phyloP scores from a whole-genome alignment of 2,329 filamentous ascomycete genomes.

The Monascus ruber region DNA sequence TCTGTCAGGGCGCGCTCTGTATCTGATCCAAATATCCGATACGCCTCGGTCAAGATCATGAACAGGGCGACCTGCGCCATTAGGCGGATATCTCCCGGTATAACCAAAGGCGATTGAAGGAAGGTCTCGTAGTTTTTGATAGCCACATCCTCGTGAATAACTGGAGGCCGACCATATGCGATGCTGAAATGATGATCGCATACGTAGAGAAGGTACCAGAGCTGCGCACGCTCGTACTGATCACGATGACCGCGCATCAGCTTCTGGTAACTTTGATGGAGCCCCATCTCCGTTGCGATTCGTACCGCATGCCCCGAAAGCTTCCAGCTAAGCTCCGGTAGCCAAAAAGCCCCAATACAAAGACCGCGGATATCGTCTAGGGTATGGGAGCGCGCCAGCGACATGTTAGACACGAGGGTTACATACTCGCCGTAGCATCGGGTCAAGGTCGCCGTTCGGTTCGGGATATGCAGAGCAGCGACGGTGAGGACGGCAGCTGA shows the following conservation, averaged over 20 bases:
- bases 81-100: slow-evolving; percentile 44
- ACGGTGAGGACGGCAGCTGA: slow-evolving; percentile 47
- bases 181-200: slow-evolving; percentile 57
- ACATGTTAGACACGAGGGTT: slow-evolving; percentile 44
- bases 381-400: slow-evolving; percentile 47
- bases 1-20: slow-evolving; percentile 41
- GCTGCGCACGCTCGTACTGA: slow-evolving; percentile 44
- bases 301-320: slow-evolving; percentile 48
- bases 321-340: slow-evolving; percentile 52
- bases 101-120: slow-evolving; percentile 40
- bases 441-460: slow-evolving; percentile 41
- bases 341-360: slow-evolving; percentile 52
- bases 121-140: slow-evolving; percentile 49
- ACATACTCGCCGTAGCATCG: slow-evolving; percentile 48
- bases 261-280: slow-evolving; percentile 44
- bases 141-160: slow-evolving; percentile 47
- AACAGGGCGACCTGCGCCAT: slow-evolving; percentile 49
- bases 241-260: slow-evolving; percentile 37
- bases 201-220: slow-evolving; percentile 55
- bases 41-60: slow-evolving; percentile 47
- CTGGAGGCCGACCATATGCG: slow-evolving; percentile 47
- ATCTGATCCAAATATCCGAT: slow-evolving; percentile 47
- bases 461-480: slow-evolving; percentile 47
- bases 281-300: slow-evolving; percentile 46
- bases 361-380: slow-evolving; percentile 49